These are phyloP conservation scores for Ophiostoma pallidulum DNA, from an alignment of 2,329 filamentous ascomycete genomes.

Conservation along the genomic window DNA sequence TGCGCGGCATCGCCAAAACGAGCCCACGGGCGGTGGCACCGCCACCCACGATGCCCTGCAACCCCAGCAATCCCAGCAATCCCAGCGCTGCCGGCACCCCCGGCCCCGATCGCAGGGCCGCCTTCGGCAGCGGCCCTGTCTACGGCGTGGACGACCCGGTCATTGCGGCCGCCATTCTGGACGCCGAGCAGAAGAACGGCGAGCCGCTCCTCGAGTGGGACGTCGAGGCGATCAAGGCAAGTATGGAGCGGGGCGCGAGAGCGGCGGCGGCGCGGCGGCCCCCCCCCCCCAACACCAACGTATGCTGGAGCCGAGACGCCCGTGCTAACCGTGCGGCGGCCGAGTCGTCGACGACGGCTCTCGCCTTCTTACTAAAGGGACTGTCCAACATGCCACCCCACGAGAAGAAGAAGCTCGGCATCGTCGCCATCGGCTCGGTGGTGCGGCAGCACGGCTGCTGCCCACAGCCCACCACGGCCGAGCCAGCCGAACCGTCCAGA, in stretches of 20 bases:
- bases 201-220: slow-evolving; percentile 14
- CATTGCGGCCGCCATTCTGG: not conserved
- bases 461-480: too few relatives aligned
- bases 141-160: not conserved
- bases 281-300: not conserved
- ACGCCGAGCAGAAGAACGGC: not conserved
- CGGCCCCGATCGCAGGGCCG: too few relatives aligned
- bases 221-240: slow-evolving; percentile 14
- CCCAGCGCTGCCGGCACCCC: too few relatives aligned
- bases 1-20: not conserved
- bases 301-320: slow-evolving; percentile 3
- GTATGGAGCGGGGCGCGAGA: not conserved
- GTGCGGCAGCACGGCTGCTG: too few relatives aligned
- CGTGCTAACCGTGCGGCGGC: slow-evolving; percentile 12
- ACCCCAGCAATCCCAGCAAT: too few relatives aligned
- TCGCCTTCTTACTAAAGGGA: slow-evolving; percentile 8
- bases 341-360: slow-evolving; percentile 10
- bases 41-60: too few relatives aligned
- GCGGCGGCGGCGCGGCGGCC: not conserved
- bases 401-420: not conserved
- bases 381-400: slow-evolving; percentile 1
- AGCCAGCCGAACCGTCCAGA: too few relatives aligned
- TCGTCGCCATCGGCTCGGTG: slow-evolving; percentile 9
- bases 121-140: not conserved
- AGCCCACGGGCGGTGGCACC: not conserved